A percentile compares a stretch with the other conserved stretches of the same genome.
Conservation (phyloP, 805 yeast genomes). For the Kodamaea fukazawae region DNA sequence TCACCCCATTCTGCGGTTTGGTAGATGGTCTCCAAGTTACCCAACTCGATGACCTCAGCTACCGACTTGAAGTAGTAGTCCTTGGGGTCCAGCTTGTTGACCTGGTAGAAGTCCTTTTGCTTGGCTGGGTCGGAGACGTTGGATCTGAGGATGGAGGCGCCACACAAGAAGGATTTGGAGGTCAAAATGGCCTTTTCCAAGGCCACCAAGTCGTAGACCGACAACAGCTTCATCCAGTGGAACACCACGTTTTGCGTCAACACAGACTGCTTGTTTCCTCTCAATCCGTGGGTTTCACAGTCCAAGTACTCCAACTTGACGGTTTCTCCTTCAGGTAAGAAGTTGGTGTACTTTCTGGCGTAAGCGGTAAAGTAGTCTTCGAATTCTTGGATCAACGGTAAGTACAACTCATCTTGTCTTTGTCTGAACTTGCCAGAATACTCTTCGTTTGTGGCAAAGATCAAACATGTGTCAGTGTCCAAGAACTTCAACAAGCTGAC, state of each 20-base stretch:
- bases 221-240: constrained; percentile 61
- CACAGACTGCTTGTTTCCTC: constrained; percentile 72
- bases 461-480: constrained; percentile 91
- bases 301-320: constrained; percentile 62
- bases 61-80: constrained; percentile 43
- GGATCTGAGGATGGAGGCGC: constrained; percentile 62
- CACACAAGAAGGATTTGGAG: constrained; percentile 84
- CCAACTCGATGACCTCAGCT: constrained; percentile 73
- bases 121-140: constrained; percentile 23
- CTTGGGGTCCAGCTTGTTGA: constrained; percentile 29
- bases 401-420: constrained; percentile 75
- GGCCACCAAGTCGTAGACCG: constrained; percentile 78
- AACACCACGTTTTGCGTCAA: constrained; percentile 60
- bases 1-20: constrained; percentile 97
- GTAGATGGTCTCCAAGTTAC: constrained; percentile 75
- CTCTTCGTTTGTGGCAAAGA: constrained; percentile 76
- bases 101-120: constrained; percentile 28
- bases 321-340: constrained; percentile 20
- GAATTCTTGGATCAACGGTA: constrained; percentile 68
- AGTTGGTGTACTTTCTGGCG: constrained; percentile 26
- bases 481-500: constrained; percentile 70
- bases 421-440: constrained; percentile 78
- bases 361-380: constrained; percentile 54
- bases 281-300: constrained; percentile 74
- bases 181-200: constrained; percentile 86